Evolutionary conservation across 768 basidiomycete species (phyloP).

Genomic region (Hericium rajendrae): DNA sequence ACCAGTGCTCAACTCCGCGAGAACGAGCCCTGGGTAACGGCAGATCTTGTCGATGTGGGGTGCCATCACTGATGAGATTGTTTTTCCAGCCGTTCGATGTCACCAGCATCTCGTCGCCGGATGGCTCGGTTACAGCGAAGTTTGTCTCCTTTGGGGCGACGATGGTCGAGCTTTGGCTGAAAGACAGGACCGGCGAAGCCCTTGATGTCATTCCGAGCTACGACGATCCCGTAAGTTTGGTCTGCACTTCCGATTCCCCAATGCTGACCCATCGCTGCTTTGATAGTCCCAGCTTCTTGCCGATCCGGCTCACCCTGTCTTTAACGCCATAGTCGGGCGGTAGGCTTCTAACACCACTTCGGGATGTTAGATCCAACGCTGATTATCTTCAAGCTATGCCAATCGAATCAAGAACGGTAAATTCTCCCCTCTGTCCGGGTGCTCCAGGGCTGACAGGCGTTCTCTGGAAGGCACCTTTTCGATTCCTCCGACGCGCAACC

Average conservation of each 20-base stretch:
- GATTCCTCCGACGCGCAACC: constrained; percentile 39
- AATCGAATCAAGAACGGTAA: constrained; percentile 43
- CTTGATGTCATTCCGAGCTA: constrained; percentile 51
- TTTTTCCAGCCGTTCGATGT: constrained; percentile 35
- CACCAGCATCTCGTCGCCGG: constrained; percentile 37
- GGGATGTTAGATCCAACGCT: constrained; percentile 20
- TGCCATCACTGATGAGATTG: background rate
- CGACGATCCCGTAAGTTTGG: constrained; percentile 36
- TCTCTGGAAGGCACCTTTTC: constrained; percentile 37
- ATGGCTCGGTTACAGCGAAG: constrained; percentile 47
- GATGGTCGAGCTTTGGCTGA: constrained; percentile 45
- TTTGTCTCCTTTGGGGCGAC: constrained; percentile 51
- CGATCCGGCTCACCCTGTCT: constrained; percentile 38
- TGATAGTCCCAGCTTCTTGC: constrained; percentile 29
- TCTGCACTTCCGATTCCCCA: background rate
- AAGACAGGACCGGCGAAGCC: constrained; percentile 37
- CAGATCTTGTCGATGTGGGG: background rate
- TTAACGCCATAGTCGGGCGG: constrained; percentile 23
- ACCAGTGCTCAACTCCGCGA: background rate
- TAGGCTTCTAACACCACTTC: constrained; percentile 1
- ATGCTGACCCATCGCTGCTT: no score
- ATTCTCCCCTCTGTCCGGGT: background rate
- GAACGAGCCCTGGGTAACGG: background rate
- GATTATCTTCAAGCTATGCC: constrained; percentile 30
- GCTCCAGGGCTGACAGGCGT: background rate